A percentile compares a stretch with the other conserved stretches of the same genome.
These are phyloP conservation scores for Exophiala spinifera DNA, from an alignment of 2,329 filamentous ascomycete genomes.

Conservation along the genomic window DNA sequence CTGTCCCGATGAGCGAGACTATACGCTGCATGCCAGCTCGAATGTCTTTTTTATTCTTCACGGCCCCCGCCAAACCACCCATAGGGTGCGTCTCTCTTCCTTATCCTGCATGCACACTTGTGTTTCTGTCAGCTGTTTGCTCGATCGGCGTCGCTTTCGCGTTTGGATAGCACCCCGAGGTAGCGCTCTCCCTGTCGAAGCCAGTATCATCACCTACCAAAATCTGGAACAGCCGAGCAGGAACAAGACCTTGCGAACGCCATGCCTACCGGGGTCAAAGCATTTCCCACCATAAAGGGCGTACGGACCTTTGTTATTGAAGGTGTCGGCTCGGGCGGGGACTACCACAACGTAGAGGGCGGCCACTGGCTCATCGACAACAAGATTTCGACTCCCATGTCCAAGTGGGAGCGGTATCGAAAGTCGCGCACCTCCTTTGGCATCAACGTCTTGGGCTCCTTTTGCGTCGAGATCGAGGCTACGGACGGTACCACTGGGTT, in stretches of 20 bases:
- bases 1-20: conserved; percentile 19
- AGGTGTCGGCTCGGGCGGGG: conserved; percentile 47
- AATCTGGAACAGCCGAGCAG: not conserved
- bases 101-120: not conserved
- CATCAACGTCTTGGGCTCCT: conserved; percentile 91
- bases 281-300: conserved; percentile 45
- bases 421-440: conserved; percentile 88
- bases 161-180: not conserved
- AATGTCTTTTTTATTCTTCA: not conserved
- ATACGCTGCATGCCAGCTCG: not conserved
- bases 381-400: conserved; percentile 89
- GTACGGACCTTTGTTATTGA: conserved; percentile 47
- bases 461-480: conserved; percentile 85
- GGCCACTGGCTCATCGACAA: conserved; percentile 80
- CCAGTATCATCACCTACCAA: not conserved
- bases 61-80: not conserved
- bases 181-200: not conserved
- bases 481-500: conserved; percentile 90
- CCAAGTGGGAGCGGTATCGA: conserved; percentile 82
- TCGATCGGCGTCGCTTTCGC: not conserved
- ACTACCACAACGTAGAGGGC: conserved; percentile 76
- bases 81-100: not conserved
- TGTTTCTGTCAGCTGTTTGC: not conserved
- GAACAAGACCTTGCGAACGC: not conserved
- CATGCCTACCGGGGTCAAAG: conserved; percentile 22